A percentile compares a stretch with the other conserved stretches of the same genome.
Conservation (phyloP, 495 filamentous ascomycete genomes). For the Emericellopsis terricola region DNA sequence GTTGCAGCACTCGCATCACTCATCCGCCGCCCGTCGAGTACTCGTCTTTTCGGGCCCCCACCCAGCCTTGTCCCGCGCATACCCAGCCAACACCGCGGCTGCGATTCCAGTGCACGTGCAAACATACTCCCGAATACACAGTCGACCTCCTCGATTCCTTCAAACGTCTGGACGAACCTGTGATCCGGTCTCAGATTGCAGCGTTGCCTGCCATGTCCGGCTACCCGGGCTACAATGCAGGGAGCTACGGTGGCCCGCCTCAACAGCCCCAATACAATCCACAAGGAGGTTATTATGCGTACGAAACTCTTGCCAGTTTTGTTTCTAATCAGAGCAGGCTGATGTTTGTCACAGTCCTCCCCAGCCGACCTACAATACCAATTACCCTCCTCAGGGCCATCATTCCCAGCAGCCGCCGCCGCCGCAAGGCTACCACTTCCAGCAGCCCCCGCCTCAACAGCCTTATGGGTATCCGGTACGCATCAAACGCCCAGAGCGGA, state of each 20-base stretch:
- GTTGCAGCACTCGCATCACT: too few relatives aligned
- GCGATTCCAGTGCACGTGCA: too few relatives aligned
- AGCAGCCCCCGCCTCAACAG: conserved; percentile 22
- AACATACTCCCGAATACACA: too few relatives aligned
- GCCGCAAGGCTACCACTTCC: conserved; percentile 26
- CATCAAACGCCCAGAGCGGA: neutral
- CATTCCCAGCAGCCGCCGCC: conserved; percentile 7
- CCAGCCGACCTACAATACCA: conserved; percentile 17
- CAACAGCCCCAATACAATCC: conserved; percentile 10
- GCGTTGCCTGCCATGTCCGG: conserved; percentile 11
- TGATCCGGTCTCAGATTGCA: neutral
- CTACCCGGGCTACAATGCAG: conserved; percentile 17
- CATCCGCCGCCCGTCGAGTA: too few relatives aligned
- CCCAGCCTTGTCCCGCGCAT: too few relatives aligned
- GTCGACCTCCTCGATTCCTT: neutral
- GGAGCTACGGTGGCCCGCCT: conserved; percentile 5
- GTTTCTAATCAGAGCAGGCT: neutral
- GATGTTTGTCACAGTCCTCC: neutral
- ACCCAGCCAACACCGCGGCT: too few relatives aligned
- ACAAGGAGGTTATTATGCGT: conserved; percentile 14
- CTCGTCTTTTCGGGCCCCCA: too few relatives aligned
- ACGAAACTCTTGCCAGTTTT: conserved; percentile 3
- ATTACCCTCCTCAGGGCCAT: conserved; percentile 17
- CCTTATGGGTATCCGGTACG: conserved; percentile 12
- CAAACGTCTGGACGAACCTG: neutral